Evolutionary conservation across 1,139 yeast genomes (phyloP).

Genomic region (Kodamaea fungicola): DNA sequence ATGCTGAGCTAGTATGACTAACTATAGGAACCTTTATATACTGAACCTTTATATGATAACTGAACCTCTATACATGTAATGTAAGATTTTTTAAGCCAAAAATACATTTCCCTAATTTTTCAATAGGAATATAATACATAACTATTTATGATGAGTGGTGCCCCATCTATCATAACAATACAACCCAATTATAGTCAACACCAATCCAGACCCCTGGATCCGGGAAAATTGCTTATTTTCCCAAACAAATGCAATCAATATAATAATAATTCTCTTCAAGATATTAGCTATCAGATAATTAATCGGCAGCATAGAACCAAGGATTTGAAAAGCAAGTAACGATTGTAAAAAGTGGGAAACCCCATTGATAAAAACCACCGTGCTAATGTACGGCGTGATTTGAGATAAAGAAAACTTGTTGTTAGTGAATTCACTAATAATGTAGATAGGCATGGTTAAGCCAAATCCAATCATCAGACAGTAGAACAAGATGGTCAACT

Average conservation of each 20-base stretch:
- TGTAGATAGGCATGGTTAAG: slow-evolving; percentile 75
- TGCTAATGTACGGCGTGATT: slow-evolving; percentile 29
- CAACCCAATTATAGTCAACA: slow-evolving; percentile 62
- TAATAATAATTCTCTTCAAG: slow-evolving; percentile 81
- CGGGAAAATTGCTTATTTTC: slow-evolving; percentile 57
- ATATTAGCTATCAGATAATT: slow-evolving; percentile 90
- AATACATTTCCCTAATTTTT: too few relatives aligned
- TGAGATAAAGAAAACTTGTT: slow-evolving; percentile 29
- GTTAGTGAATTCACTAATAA: slow-evolving; percentile 58
- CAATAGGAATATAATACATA: too few relatives aligned
- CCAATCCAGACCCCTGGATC: slow-evolving; percentile 65
- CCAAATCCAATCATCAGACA: slow-evolving; percentile 80
- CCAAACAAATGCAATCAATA: slow-evolving; percentile 74
- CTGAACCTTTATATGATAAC: too few relatives aligned
- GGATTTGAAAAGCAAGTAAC: slow-evolving; percentile 80
- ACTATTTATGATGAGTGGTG: slow-evolving; percentile 9
- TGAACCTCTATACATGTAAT: too few relatives aligned
- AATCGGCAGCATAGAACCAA: slow-evolving; percentile 83
- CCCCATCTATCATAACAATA: slow-evolving; percentile 80
- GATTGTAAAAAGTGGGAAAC: slow-evolving; percentile 81
- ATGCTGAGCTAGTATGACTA: too few relatives aligned
- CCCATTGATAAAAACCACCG: slow-evolving; percentile 59
- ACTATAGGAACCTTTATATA: too few relatives aligned
- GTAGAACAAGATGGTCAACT: slow-evolving; percentile 76
- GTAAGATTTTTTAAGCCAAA: too few relatives aligned